Evolutionary conservation across 164 flowering plant species (phyloP).

Genomic region (Liriodendron chinense): DNA sequence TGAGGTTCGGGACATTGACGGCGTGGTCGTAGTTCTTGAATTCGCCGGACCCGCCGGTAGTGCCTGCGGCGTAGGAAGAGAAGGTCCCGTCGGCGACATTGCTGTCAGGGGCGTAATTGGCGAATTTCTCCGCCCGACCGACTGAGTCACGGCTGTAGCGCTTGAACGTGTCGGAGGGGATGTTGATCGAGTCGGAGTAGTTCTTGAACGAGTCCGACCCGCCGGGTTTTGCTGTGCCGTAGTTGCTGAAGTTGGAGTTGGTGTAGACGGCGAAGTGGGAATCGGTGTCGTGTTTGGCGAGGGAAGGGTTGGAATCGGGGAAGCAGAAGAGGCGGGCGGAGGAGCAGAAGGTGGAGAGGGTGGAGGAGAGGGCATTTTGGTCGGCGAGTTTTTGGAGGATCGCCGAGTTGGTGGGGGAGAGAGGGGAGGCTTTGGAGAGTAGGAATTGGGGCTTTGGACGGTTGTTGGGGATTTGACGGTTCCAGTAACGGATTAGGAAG

Average conservation of each 20-base stretch:
- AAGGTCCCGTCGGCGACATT: constrained; percentile 61
- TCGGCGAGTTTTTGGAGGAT: constrained; percentile 53
- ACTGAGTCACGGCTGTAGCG: constrained; percentile 53
- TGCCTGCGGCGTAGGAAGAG: constrained; percentile 45
- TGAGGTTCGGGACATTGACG: constrained; percentile 62
- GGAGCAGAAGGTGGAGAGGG: constrained; percentile 59
- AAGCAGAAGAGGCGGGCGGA: constrained; percentile 76
- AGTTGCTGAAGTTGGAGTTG: constrained; percentile 71
- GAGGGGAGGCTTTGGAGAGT: constrained; percentile 70
- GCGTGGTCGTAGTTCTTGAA: constrained; percentile 47
- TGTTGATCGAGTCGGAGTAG: constrained; percentile 61
- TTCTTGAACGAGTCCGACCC: constrained; percentile 67
- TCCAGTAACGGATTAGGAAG: constrained; percentile 72
- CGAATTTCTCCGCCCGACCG: constrained; percentile 56
- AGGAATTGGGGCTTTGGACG: constrained; percentile 50
- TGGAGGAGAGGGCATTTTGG: constrained; percentile 40
- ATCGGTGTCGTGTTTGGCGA: constrained; percentile 44
- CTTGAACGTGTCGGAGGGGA: constrained; percentile 41
- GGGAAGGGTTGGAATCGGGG: constrained; percentile 47
- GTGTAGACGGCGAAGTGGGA: constrained; percentile 39
- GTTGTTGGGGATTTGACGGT: constrained; percentile 46
- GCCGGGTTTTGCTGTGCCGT: constrained; percentile 46
- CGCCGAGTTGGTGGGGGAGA: constrained; percentile 50
- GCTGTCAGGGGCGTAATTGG: constrained; percentile 49
- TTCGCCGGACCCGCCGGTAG: constrained; percentile 65